A percentile compares a stretch with the other conserved stretches of the same genome.
These are phyloP conservation scores for Yarrowia sp. DNA, from an alignment of 805 yeast genomes.

Conservation along the genomic window DNA sequence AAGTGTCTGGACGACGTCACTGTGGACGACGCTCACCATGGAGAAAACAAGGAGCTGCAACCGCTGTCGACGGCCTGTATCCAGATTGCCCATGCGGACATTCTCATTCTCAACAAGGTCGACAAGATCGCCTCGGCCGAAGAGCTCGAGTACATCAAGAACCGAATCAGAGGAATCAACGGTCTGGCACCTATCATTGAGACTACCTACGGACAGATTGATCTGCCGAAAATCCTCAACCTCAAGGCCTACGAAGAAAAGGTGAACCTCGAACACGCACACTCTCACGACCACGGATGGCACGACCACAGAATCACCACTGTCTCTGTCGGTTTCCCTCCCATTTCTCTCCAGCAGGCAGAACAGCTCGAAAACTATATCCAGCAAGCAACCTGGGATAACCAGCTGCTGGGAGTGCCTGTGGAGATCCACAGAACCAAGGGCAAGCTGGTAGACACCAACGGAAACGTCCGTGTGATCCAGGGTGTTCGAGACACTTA, in stretches of 20 bases:
- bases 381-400: constrained; percentile 81
- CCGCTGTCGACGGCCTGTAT: constrained; percentile 80
- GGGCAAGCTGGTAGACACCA: constrained; percentile 64
- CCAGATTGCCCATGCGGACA: constrained; percentile 91
- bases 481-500: constrained; percentile 96
- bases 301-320: constrained; percentile 58
- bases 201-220: constrained; percentile 77
- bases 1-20: constrained; percentile 68
- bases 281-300: constrained; percentile 42
- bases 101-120: constrained; percentile 76
- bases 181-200: constrained; percentile 68
- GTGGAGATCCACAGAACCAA: constrained; percentile 83
- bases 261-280: constrained; percentile 42
- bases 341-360: constrained; percentile 53
- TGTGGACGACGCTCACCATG: constrained; percentile 51
- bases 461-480: constrained; percentile 60
- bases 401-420: constrained; percentile 51
- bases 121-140: constrained; percentile 56
- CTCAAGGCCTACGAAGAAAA: constrained; percentile 74
- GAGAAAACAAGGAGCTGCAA: constrained; percentile 53
- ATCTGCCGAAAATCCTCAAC: constrained; percentile 70
- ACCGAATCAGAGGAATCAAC: constrained; percentile 64
- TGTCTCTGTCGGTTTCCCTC: constrained; percentile 56
- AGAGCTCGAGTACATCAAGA: constrained; percentile 50
- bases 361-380: constrained; percentile 64